Base-by-base conservation (phyloP, 306 rosid genomes). In the Vigna angularis region DNA sequence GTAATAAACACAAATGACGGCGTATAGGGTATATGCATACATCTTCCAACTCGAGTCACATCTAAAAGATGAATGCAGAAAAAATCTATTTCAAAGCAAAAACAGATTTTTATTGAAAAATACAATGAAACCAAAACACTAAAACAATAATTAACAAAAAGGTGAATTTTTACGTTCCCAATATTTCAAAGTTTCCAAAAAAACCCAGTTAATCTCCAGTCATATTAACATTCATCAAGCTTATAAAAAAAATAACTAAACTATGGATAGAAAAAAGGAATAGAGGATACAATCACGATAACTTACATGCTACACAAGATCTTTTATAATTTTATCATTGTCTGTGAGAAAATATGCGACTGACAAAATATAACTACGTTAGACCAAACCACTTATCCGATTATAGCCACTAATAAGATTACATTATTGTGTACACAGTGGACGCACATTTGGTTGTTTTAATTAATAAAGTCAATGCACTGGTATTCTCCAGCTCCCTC, bases 31-130 rank as follows among this genome's bases (percentile, higher is more conserved):
- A 69, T 53, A 17, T 61, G 53, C 53, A 63, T 17, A 52, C 86
- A 70, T 28, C 51, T 66, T 70, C 75, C 65, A 56, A 30, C 52
- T 73, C 24, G 45, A 71, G 18, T 72, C 40, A 53, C 77, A 56
- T 72, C 14, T 40, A 72, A 9, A 36, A 34, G 58, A 79, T 44
- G 53, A 48, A 50, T 18, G 17, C 8, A 14, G 61, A 14, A n/a
- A 61, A 52, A 34, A 18, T 18, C 17, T 24, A 22, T 38, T 53
- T 50, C 44, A 38, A 76, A 45, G 36, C 11, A 72, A 58, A 72
- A 48, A 49, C 40, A 18, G 45, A 28, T 61, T 67, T 20, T 32
- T 61, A 22, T 51, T 32, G 59, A 81, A 83, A 83, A 62, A 18
- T 40, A 24, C 49, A 74, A 70, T 12, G 22, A 50, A 26, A 75